Conservation (phyloP, 2,329 filamentous ascomycete genomes). For the Apiospora arundinis region DNA sequence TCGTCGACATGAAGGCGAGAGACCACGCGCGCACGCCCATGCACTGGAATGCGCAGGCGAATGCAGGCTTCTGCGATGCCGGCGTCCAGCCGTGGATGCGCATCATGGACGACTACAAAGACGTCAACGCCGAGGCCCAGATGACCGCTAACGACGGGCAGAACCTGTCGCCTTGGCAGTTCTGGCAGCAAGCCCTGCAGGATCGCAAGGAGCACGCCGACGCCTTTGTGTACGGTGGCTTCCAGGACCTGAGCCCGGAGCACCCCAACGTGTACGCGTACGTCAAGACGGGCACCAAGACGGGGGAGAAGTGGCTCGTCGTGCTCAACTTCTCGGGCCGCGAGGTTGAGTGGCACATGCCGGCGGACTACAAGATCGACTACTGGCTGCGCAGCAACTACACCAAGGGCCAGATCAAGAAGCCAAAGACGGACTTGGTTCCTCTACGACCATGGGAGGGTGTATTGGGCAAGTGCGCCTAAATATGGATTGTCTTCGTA, state of each 20-base stretch:
- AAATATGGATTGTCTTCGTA: neutral
- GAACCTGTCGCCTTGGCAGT: slow-evolving; percentile 59
- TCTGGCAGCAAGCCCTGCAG: slow-evolving; percentile 63
- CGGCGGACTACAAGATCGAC: slow-evolving; percentile 31
- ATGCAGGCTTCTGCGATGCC: slow-evolving; percentile 66
- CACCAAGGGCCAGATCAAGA: slow-evolving; percentile 31
- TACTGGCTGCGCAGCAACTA: slow-evolving; percentile 35
- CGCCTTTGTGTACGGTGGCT: slow-evolving; percentile 67
- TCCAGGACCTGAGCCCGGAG: slow-evolving; percentile 43
- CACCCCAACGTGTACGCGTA: slow-evolving; percentile 35
- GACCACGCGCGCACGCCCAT: slow-evolving; percentile 74
- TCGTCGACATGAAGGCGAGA: slow-evolving; percentile 64
- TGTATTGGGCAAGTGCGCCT: slow-evolving; percentile 30
- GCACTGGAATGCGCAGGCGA: slow-evolving; percentile 63
- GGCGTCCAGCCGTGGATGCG: slow-evolving; percentile 65
- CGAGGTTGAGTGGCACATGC: slow-evolving; percentile 35
- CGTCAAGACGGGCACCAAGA: slow-evolving; percentile 31
- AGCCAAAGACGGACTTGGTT: slow-evolving; percentile 29
- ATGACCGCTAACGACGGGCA: slow-evolving; percentile 38
- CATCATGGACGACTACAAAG: slow-evolving; percentile 58
- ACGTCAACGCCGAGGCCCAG: slow-evolving; percentile 65
- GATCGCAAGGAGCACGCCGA: slow-evolving; percentile 62
- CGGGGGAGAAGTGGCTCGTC: slow-evolving; percentile 38
- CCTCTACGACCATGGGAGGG: slow-evolving; percentile 38
- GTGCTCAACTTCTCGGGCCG: slow-evolving; percentile 38